Percentiles rank a stretch among this genome's conserved stretches.
These are phyloP conservation scores for Dothideomycetes sp. DNA, from an alignment of 2,329 filamentous ascomycete species.

Conservation along the genomic window DNA sequence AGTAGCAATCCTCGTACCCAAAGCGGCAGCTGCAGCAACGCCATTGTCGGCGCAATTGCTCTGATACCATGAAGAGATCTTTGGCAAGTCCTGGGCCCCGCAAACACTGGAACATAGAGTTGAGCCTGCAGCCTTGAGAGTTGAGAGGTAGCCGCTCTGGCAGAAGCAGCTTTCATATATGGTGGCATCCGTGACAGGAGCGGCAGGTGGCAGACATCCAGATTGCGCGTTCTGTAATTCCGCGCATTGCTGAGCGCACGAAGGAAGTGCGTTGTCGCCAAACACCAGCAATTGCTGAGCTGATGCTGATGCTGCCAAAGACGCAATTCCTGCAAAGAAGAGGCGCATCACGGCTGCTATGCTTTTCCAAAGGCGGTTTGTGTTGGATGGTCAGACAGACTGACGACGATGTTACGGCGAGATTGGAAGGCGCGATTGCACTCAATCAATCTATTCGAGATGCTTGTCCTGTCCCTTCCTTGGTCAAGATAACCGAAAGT, in stretches of 20 bases:
- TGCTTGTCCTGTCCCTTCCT: too few species aligned
- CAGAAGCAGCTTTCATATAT: conserved; percentile 68
- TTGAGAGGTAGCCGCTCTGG: conserved; percentile 48
- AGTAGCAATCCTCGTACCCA: conserved; percentile 14
- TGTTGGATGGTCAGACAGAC: too few species aligned
- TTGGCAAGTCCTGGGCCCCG: conserved; percentile 41
- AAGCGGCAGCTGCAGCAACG: conserved; percentile 25
- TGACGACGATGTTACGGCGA: too few species aligned
- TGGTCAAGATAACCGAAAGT: too few species aligned
- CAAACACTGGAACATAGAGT: conserved; percentile 53
- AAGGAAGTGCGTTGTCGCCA: conserved; percentile 27
- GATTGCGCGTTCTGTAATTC: conserved; percentile 53
- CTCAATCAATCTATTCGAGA: too few species aligned
- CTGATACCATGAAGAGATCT: conserved; percentile 62
- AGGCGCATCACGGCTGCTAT: background rate
- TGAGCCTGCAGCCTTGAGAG: conserved; percentile 47
- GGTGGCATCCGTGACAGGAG: conserved; percentile 38
- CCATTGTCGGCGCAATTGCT: conserved; percentile 50
- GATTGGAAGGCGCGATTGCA: too few species aligned
- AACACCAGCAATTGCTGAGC: conserved; percentile 23
- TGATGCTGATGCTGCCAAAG: background rate
- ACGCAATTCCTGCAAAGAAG: background rate
- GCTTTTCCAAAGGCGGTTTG: too few species aligned
- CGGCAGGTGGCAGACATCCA: conserved; percentile 56
- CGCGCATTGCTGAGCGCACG: conserved; percentile 28